Evolutionary conservation across 371 early-diverging fungal genomes (phyloP).

Genomic region (Blyttiomyces sp.): DNA sequence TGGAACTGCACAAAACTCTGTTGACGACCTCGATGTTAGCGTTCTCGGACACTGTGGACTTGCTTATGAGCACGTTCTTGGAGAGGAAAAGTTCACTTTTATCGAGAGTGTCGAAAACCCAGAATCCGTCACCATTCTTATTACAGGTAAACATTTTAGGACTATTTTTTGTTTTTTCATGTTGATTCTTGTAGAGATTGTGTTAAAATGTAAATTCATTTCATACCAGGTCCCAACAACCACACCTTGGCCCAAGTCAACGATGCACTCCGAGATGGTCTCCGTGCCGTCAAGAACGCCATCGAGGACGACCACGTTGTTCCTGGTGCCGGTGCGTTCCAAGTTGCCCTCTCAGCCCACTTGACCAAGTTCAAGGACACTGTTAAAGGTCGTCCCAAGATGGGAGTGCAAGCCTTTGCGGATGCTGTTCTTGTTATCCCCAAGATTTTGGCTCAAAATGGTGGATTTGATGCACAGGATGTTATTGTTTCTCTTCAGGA

Average conservation of each 20-base stretch:
- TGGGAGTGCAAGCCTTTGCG: conserved; percentile 96
- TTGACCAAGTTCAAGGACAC: conserved; percentile 80
- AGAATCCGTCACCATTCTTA: conserved; percentile 88
- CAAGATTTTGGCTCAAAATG: conserved; percentile 94
- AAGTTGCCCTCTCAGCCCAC: conserved; percentile 81
- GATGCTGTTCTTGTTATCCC: conserved; percentile 95
- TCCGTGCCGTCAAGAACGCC: conserved; percentile 96
- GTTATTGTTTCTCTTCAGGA: conserved; percentile 86
- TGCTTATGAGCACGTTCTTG: conserved; percentile 95
- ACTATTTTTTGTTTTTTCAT: background rate
- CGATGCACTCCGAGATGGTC: conserved; percentile 97
- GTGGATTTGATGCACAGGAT: conserved; percentile 96
- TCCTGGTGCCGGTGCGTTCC: conserved; percentile 97
- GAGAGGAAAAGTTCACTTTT: conserved; percentile 99
- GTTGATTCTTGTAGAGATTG: too few relatives aligned
- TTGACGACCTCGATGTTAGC: conserved; percentile 88
- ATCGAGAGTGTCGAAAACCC: conserved; percentile 97
- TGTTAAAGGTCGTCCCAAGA: conserved; percentile 91
- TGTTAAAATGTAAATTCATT: too few relatives aligned
- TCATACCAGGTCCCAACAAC: conserved; percentile 73
- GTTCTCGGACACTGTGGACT: conserved; percentile 93
- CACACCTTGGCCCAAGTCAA: conserved; percentile 96
- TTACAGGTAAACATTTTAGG: conserved; percentile 76
- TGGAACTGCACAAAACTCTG: conserved; percentile 95
- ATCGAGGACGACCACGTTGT: conserved; percentile 91